phyloP scores from a whole-genome alignment of 768 basidiomycete species.

The Suillus tomentosus region DNA sequence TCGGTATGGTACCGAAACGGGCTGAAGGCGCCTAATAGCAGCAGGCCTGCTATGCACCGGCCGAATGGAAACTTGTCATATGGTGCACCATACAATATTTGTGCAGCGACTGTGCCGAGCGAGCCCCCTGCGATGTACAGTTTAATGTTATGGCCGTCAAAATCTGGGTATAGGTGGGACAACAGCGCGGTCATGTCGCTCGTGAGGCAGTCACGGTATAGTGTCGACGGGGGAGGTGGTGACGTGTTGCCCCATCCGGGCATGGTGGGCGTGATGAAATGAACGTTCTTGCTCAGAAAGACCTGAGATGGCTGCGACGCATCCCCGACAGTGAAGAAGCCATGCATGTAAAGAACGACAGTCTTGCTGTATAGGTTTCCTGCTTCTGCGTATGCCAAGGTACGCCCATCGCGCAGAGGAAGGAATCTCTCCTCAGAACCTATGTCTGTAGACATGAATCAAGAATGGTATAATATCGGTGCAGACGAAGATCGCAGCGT shows the following conservation, averaged over 20 bases:
- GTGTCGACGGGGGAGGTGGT: slow-evolving; percentile 32
- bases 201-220: slow-evolving; percentile 45
- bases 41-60: slow-evolving; percentile 44
- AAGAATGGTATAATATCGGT: neutral
- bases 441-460: slow-evolving; percentile 1
- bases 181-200: slow-evolving; percentile 49
- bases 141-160: slow-evolving; percentile 34
- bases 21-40: slow-evolving; percentile 49
- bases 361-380: slow-evolving; percentile 51
- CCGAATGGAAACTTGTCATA: slow-evolving; percentile 55
- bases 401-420: slow-evolving; percentile 40
- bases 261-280: slow-evolving; percentile 53
- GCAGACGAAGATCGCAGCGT: too few relatives aligned
- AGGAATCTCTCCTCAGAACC: slow-evolving; percentile 20
- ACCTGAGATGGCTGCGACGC: slow-evolving; percentile 36
- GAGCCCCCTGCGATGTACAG: slow-evolving; percentile 56
- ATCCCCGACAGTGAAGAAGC: slow-evolving; percentile 53
- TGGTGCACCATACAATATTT: slow-evolving; percentile 56
- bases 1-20: slow-evolving; percentile 49
- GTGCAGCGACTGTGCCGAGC: slow-evolving; percentile 55
- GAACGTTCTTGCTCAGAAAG: slow-evolving; percentile 43
- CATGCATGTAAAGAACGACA: slow-evolving; percentile 57
- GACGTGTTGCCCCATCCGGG: slow-evolving; percentile 62
- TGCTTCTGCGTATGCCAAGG: slow-evolving; percentile 53
- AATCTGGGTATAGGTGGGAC: slow-evolving; percentile 49